phyloP scores from a whole-genome alignment of 2,329 filamentous ascomycete species.

The Sporothrix protearum region DNA sequence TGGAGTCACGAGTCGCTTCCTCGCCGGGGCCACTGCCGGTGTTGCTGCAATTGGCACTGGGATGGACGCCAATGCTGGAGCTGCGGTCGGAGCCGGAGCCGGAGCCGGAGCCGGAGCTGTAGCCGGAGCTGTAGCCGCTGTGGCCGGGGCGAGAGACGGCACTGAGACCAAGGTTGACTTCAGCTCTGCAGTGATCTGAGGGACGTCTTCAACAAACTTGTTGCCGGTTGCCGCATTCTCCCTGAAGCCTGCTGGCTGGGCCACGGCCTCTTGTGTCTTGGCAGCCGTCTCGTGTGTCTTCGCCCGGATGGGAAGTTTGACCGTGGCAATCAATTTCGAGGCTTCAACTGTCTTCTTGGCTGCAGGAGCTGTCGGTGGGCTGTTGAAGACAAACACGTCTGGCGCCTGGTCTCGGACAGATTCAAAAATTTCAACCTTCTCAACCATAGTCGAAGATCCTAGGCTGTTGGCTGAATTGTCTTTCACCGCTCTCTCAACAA shows the following conservation, averaged over 20 bases:
- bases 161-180: background rate
- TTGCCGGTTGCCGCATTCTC: background rate
- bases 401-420: background rate
- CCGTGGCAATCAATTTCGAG: background rate
- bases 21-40: background rate
- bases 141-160: background rate
- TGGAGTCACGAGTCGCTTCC: background rate
- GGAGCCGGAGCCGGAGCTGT: background rate
- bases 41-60: background rate
- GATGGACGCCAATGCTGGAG: background rate
- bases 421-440: background rate
- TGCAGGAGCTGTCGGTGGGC: background rate
- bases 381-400: background rate
- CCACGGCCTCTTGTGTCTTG: background rate
- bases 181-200: background rate
- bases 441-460: background rate
- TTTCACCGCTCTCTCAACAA: background rate
- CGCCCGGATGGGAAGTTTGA: background rate
- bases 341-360: background rate
- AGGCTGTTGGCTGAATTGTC: background rate
- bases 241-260: background rate
- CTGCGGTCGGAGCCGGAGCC: too few species aligned
- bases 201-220: background rate
- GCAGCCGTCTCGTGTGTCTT: background rate
- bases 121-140: too few species aligned